Percentiles rank a stretch among this genome's conserved stretches.
Conservation (phyloP, 345 rosid species). For the Populus tremula region DNA sequence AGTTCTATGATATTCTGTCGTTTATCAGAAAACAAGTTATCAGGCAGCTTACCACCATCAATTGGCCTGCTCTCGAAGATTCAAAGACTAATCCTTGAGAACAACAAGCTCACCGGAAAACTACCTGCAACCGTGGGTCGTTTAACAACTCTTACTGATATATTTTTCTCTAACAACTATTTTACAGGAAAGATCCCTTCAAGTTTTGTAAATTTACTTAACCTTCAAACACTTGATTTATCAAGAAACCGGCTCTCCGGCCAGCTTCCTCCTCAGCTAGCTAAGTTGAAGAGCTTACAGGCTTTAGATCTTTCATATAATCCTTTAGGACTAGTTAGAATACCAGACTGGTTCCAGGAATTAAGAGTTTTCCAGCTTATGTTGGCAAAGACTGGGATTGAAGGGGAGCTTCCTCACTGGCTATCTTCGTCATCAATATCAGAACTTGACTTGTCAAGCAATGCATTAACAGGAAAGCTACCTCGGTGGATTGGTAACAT, state of each 20-base stretch:
- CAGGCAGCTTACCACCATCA: constrained; percentile 49
- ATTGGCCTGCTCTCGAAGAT: constrained; percentile 47
- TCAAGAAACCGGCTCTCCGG: constrained; percentile 49
- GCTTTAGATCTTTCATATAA: constrained; percentile 49
- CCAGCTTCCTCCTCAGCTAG: constrained; percentile 37
- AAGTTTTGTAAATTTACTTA: constrained; percentile 42
- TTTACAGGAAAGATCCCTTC: constrained; percentile 48
- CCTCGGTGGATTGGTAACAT: constrained; percentile 54
- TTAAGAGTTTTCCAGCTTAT: constrained; percentile 38
- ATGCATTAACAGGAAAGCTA: constrained; percentile 43
- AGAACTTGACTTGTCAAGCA: constrained; percentile 51
- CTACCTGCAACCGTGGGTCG: constrained; percentile 44
- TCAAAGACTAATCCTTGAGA: constrained; percentile 49
- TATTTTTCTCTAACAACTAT: constrained; percentile 48
- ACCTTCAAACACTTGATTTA: constrained; percentile 48
- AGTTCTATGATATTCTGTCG: constrained; percentile 45
- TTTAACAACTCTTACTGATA: constrained; percentile 48
- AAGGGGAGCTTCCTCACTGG: constrained; percentile 46
- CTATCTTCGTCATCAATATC: constrained; percentile 45
- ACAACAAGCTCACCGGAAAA: constrained; percentile 53
- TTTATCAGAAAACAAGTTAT: constrained; percentile 46
- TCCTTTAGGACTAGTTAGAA: constrained; percentile 36
- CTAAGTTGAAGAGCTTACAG: constrained; percentile 42
- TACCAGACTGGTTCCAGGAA: constrained; percentile 44
- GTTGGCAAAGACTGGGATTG: constrained; percentile 46